These are phyloP conservation scores for Xylariaceae sp. DNA, from an alignment of 2,329 filamentous ascomycete species.

Conservation along the genomic window DNA sequence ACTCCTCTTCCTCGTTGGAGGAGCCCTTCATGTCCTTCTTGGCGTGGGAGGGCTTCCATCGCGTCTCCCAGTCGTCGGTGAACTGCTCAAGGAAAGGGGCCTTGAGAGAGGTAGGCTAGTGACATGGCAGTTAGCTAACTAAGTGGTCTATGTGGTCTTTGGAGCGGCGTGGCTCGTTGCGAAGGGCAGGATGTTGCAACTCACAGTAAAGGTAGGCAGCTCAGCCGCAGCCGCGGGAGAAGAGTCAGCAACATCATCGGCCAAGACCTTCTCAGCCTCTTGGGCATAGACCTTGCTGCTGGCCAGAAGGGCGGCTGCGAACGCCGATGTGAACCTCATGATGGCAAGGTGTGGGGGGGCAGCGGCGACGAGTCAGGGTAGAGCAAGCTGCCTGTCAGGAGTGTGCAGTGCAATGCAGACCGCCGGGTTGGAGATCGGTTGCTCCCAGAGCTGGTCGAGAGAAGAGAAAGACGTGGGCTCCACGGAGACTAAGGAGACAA, in stretches of 20 bases:
- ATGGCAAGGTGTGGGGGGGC: constrained; percentile 27
- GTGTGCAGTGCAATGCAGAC: constrained; percentile 8
- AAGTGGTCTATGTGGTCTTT: too few species aligned
- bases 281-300: constrained; percentile 59
- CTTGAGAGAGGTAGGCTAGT: constrained; percentile 77
- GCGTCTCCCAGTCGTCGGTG: constrained; percentile 86
- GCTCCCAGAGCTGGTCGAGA: constrained; percentile 32
- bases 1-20: constrained; percentile 77
- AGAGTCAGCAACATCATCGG: constrained; percentile 40
- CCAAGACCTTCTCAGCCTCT: constrained; percentile 46
- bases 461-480: constrained; percentile 18
- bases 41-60: constrained; percentile 92
- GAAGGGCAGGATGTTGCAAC: constrained; percentile 28
- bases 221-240: constrained; percentile 53
- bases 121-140: too few species aligned
- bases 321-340: constrained; percentile 80
- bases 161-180: too few species aligned
- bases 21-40: constrained; percentile 81
- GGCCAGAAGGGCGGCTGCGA: constrained; percentile 67
- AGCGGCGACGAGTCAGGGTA: constrained; percentile 3
- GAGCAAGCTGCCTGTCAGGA: not conserved
- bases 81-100: constrained; percentile 98
- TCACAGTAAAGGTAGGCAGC: constrained; percentile 81
- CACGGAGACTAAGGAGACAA: constrained; percentile 15
- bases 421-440: constrained; percentile 22